These are phyloP conservation scores for Wallacemonas sp. DNA, from an alignment of 208 protist genomes.

Conservation along the genomic window DNA sequence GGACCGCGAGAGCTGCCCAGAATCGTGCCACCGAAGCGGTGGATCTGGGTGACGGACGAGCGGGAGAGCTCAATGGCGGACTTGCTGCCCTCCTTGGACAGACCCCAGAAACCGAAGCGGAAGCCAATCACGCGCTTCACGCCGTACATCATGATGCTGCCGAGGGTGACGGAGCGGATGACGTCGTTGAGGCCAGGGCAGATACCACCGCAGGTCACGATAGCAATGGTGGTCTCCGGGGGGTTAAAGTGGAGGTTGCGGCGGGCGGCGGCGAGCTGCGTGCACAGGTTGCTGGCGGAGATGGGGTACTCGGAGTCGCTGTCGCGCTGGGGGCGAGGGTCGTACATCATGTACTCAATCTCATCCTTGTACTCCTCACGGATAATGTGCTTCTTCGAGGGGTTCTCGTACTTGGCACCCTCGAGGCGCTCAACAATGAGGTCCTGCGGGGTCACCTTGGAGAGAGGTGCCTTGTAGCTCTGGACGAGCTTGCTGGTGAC, in stretches of 20 bases:
- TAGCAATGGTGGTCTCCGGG: constrained; percentile 82
- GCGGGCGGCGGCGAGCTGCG: constrained; percentile 81
- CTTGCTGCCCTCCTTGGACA: constrained; percentile 88
- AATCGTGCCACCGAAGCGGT: constrained; percentile 92
- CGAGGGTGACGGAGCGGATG: constrained; percentile 91
- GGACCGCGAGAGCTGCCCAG: constrained; percentile 93
- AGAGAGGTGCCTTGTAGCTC: constrained; percentile 50
- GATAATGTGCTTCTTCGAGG: constrained; percentile 79
- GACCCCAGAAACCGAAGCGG: constrained; percentile 92
- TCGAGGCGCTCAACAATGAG: constrained; percentile 79
- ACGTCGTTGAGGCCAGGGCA: constrained; percentile 96
- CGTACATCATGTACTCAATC: constrained; percentile 89
- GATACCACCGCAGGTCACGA: constrained; percentile 96
- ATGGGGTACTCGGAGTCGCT: constrained; percentile 60
- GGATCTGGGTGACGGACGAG: constrained; percentile 81
- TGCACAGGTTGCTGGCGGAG: constrained; percentile 65
- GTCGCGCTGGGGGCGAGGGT: constrained; percentile 73
- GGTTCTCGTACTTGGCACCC: constrained; percentile 73
- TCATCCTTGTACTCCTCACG: constrained; percentile 74
- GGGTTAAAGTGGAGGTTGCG: constrained; percentile 91
- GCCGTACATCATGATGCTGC: constrained; percentile 76
- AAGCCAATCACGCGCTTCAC: constrained; percentile 93
- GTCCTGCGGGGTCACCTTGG: constrained; percentile 64
- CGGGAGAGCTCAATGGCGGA: constrained; percentile 87
- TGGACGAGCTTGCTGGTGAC: constrained; percentile 53